These are phyloP conservation scores for Nannochloropsis gaditana DNA, from an alignment of 108 stramenopile genomes.

Conservation along the genomic window DNA sequence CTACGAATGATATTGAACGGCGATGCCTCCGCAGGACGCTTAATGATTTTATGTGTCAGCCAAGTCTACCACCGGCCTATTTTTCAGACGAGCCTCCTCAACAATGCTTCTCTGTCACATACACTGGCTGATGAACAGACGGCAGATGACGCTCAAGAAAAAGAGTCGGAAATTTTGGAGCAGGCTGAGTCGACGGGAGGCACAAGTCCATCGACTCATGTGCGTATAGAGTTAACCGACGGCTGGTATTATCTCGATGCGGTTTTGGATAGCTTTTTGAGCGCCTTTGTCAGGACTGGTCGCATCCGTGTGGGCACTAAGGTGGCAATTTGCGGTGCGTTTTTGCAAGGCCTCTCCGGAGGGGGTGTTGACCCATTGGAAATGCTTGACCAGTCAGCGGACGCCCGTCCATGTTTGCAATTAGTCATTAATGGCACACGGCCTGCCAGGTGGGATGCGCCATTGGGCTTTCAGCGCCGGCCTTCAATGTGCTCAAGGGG, in stretches of 20 bases:
- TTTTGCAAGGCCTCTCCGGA: not conserved
- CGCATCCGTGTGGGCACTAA: not conserved
- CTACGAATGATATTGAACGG: not conserved
- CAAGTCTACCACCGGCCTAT: not conserved
- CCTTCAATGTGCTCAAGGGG: not conserved
- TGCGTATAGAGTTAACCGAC: not conserved
- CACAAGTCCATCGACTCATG: not conserved
- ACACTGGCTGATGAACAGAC: not conserved
- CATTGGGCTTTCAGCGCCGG: not conserved
- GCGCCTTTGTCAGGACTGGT: not conserved
- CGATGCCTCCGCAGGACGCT: not conserved
- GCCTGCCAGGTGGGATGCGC: not conserved
- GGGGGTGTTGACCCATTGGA: not conserved
- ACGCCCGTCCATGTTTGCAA: not conserved
- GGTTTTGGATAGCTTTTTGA: not conserved
- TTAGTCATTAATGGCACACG: not conserved
- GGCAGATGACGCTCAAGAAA: not conserved
- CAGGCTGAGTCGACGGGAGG: not conserved
- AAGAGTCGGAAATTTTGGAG: not conserved
- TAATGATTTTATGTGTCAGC: not conserved
- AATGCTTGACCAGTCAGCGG: not conserved
- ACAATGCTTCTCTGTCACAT: too few relatives aligned
- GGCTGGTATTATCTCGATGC: conserved; percentile 12
- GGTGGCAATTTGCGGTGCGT: not conserved
- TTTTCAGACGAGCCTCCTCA: not conserved